Conservation (phyloP, 2,329 filamentous ascomycete species). For the Zasmidium angulare region DNA sequence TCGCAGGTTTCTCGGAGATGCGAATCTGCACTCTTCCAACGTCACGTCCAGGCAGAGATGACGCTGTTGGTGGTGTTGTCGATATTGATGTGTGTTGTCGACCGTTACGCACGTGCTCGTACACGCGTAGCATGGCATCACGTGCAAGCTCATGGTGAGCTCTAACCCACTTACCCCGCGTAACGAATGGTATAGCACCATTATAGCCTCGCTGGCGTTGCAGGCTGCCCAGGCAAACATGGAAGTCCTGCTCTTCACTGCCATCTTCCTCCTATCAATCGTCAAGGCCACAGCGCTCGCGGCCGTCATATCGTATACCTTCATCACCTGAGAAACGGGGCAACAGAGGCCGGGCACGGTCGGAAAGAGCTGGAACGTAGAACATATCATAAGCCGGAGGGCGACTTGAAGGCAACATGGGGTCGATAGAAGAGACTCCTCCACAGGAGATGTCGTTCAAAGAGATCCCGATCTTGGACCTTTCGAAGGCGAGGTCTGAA, state of each 20-base stretch:
- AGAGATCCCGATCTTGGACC: conserved; percentile 73
- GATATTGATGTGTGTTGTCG: no score
- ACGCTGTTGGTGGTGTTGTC: no score
- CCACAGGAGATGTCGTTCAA: conserved; percentile 54
- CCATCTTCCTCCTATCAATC: conserved; percentile 15
- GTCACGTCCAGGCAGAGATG: background rate
- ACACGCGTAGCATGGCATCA: background rate
- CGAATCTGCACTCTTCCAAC: background rate
- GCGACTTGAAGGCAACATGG: background rate
- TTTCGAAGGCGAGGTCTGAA: conserved; percentile 63
- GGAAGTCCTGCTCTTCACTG: conserved; percentile 18
- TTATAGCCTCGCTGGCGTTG: background rate
- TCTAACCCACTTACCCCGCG: background rate
- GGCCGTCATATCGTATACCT: conserved; percentile 15
- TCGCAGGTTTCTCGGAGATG: background rate
- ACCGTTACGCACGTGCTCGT: background rate
- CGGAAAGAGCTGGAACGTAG: conserved; percentile 3
- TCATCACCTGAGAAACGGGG: conserved; percentile 4
- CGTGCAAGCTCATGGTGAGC: background rate
- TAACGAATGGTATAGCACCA: background rate
- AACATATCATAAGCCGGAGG: background rate
- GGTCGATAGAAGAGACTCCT: conserved; percentile 2
- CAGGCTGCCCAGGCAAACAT: conserved; percentile 6
- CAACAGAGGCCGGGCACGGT: background rate
- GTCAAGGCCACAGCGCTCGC: conserved; percentile 20